A percentile compares a stretch with the other conserved stretches of the same genome.
phyloP scores from a whole-genome alignment of 306 rosid species.

The Boehmeria nivea region DNA sequence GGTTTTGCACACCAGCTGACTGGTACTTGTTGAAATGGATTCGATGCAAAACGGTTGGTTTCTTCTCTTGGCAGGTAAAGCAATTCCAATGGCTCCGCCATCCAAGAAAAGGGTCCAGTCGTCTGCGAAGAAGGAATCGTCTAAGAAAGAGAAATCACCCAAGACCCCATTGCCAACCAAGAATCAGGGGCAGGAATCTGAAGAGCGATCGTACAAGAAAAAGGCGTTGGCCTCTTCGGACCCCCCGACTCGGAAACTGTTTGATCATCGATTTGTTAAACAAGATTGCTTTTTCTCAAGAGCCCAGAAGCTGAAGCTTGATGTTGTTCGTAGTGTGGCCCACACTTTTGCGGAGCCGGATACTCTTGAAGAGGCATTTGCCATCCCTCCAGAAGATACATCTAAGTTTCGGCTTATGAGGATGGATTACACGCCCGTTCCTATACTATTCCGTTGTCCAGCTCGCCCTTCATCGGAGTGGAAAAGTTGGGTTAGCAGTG shows the following conservation, averaged over 20 bases:
- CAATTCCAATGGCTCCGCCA: constrained; percentile 8
- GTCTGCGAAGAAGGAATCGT: not conserved
- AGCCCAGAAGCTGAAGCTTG: constrained; percentile 1
- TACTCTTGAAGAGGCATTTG: not conserved
- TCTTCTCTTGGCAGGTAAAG: no score
- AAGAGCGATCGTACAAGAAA: not conserved
- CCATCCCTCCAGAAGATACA: constrained; percentile 3
- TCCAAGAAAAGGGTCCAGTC: constrained; percentile 1
- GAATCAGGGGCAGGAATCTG: not conserved
- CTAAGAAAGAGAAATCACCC: not conserved
- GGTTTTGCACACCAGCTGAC: no score
- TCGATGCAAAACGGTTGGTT: no score
- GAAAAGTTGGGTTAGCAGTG: constrained; percentile 1
- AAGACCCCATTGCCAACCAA: no score
- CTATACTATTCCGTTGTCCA: constrained; percentile 1
- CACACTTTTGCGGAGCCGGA: constrained; percentile 12
- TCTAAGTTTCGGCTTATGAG: constrained; percentile 6
- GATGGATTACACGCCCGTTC: not conserved
- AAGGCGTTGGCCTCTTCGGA: not conserved
- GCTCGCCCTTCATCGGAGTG: not conserved
- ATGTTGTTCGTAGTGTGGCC: not conserved
- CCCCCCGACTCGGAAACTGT: not conserved
- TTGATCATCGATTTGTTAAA: constrained; percentile 2
- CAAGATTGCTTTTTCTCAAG: constrained; percentile 1
- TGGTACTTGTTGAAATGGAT: no score